Evolutionary conservation across 2,329 filamentous ascomycete species (phyloP).

Genomic region (Ceratocystis eucalypticola): DNA sequence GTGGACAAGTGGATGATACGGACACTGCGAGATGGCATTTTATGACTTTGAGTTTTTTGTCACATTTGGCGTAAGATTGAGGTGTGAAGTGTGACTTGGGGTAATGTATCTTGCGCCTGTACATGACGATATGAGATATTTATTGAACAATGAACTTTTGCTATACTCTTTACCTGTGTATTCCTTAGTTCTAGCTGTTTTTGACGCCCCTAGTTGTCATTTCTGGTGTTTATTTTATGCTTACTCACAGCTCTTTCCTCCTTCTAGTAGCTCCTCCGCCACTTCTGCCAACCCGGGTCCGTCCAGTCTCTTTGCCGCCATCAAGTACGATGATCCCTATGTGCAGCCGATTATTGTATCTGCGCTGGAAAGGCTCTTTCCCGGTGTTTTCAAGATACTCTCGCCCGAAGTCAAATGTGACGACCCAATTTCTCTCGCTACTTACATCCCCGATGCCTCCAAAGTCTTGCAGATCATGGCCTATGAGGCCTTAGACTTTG

Average conservation of each 20-base stretch:
- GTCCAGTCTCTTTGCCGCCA: conserved; percentile 10
- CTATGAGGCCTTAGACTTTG: conserved; percentile 82
- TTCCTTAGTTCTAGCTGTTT: background rate
- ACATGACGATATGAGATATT: conserved; percentile 11
- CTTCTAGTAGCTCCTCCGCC: background rate
- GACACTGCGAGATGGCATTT: background rate
- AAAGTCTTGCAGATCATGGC: conserved; percentile 63
- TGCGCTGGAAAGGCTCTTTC: conserved; percentile 53
- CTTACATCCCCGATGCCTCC: conserved; percentile 28
- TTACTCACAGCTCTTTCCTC: conserved; percentile 2
- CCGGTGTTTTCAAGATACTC: conserved; percentile 41
- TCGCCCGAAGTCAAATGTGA: conserved; percentile 22
- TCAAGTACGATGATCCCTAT: conserved; percentile 65
- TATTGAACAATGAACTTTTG: conserved; percentile 4
- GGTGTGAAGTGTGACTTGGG: background rate
- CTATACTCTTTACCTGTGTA: background rate
- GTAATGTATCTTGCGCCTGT: conserved; percentile 4
- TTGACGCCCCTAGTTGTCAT: background rate
- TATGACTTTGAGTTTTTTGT: background rate
- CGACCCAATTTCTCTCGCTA: conserved; percentile 27
- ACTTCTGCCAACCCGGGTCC: background rate
- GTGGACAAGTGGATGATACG: background rate
- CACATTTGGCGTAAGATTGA: background rate
- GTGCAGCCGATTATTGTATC: conserved; percentile 72
- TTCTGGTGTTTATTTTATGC: background rate